These are phyloP conservation scores for Urostyla sp. DNA, from an alignment of 73 alveolate genomes.

Conservation along the genomic window DNA sequence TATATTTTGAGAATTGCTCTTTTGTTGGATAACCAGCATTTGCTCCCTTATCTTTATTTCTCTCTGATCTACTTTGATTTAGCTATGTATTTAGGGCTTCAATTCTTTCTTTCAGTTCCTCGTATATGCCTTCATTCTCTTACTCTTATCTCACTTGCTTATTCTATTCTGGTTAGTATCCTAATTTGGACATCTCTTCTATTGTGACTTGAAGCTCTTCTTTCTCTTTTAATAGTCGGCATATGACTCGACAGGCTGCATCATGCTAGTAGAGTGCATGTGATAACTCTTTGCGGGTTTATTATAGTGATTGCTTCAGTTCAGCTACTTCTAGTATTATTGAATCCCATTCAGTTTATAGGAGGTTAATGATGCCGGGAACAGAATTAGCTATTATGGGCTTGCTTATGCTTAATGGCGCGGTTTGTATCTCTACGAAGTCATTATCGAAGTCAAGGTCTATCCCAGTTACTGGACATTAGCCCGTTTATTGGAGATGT, in stretches of 20 bases:
- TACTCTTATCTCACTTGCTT: conserved; percentile 33
- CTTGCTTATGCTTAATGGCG: conserved; percentile 70
- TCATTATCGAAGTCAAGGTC: conserved; percentile 67
- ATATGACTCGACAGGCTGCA: conserved; percentile 90
- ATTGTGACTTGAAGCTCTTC: conserved; percentile 71
- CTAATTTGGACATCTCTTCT: neutral
- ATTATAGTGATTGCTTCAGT: conserved; percentile 72
- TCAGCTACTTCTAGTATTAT: conserved; percentile 77
- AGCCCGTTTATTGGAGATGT: conserved; percentile 76
- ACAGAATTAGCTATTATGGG: conserved; percentile 71
- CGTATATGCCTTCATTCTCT: conserved; percentile 46
- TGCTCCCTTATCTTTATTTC: conserved; percentile 32
- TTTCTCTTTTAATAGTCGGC: conserved; percentile 82
- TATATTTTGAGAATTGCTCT: neutral
- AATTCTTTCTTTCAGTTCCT: conserved; percentile 32
- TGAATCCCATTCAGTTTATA: conserved; percentile 88
- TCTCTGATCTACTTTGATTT: neutral
- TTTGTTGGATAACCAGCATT: conserved; percentile 1
- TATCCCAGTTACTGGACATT: conserved; percentile 85
- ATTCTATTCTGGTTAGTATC: too few species aligned
- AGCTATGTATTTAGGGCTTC: conserved; percentile 17
- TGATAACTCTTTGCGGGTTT: conserved; percentile 77
- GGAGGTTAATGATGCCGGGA: conserved; percentile 74
- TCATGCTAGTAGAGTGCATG: conserved; percentile 90
- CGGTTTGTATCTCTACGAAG: conserved; percentile 63